Evolutionary conservation across 1,139 yeast species (phyloP).

Genomic region (Eremothecium gossypii): DNA sequence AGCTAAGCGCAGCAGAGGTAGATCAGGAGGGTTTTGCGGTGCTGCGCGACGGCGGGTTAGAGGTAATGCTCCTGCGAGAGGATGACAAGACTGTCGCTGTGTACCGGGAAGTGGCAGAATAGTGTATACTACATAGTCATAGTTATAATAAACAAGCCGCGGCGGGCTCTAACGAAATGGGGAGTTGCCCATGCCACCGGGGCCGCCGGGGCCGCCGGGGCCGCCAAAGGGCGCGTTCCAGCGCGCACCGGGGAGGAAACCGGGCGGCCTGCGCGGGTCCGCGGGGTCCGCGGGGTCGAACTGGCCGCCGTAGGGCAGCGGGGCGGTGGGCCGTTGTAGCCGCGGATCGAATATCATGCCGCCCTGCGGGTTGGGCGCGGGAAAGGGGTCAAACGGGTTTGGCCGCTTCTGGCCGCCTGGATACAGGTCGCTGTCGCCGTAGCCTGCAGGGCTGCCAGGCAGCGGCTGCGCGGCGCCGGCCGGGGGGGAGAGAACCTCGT

Average conservation of each 20-base stretch:
- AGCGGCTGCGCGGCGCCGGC: conserved; percentile 4
- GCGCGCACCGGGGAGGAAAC: conserved; percentile 34
- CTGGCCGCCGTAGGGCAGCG: conserved; percentile 2
- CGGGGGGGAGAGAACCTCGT: conserved; percentile 30
- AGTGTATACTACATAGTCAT: neutral
- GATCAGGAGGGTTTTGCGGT: conserved; percentile 23
- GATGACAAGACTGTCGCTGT: conserved; percentile 23
- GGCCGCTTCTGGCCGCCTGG: conserved; percentile 34
- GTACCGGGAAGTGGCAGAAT: conserved; percentile 13
- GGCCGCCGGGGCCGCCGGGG: conserved; percentile 10
- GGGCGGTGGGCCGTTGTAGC: neutral
- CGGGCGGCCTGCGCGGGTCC: conserved; percentile 1
- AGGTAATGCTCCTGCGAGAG: conserved; percentile 20
- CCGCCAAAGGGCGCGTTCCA: conserved; percentile 32
- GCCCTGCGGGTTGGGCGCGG: conserved; percentile 18
- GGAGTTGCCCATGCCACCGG: neutral
- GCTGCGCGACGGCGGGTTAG: conserved; percentile 15
- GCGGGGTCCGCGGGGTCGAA: conserved; percentile 1
- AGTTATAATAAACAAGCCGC: neutral
- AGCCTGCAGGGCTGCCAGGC: conserved; percentile 10
- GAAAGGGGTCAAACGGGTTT: conserved; percentile 18
- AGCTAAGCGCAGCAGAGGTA: conserved; percentile 17
- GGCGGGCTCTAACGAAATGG: neutral
- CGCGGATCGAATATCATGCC: conserved; percentile 35
- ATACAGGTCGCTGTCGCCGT: conserved; percentile 34